Base-by-base conservation (phyloP, 495 filamentous ascomycete genomes). In the Hypoxylon trugodes region DNA sequence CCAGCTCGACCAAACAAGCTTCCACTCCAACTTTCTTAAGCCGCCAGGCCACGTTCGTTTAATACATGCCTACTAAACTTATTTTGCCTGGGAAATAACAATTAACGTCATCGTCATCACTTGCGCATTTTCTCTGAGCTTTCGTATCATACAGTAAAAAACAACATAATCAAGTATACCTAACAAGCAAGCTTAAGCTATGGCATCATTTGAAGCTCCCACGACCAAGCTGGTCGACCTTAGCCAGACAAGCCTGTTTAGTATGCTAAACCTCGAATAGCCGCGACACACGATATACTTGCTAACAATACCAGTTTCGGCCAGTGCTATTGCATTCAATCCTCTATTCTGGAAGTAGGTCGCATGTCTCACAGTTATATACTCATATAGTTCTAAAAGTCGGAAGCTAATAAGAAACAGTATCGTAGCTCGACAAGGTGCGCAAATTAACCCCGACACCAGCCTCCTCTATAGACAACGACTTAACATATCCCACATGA, bases 291-390 rank as follows among this genome's bases (percentile, higher is more conserved):
- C 28, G 30, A 33, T 38, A 40, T 36, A 42, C 36, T 18, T 54
- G 26, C 69, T 61, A 38, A 52, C 59, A 26, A n/a, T 19, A 51
- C 18, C 18, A 92, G 89, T 91, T 47, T 86, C 90, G 13, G 86
- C 81, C 48, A 79, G 74, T 45, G 77, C 86, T 35, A 91, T 91
- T 74, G 79, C 84, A 35, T 92, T 91, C 76, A 92, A 92, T 73
- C 89, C 89, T 15, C 84, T 86, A 13, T 91, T 90, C 72, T 92
- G 89, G 89, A 92, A 92, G 89, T 90, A 81, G 67, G 86, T 76
- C n/a, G 2, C 30, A 55, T 51, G 19, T 47, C 22, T 36, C 59
- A 37, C 18, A 16, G 25, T 28, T 15, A 45, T 42, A 13, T 21
- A 46, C 25, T 1, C 37, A 13, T 58, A 16, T 13, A 37, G 4